Base-by-base conservation (phyloP, 2,329 filamentous ascomycete genomes). In the Aspergillus udagawae region DNA sequence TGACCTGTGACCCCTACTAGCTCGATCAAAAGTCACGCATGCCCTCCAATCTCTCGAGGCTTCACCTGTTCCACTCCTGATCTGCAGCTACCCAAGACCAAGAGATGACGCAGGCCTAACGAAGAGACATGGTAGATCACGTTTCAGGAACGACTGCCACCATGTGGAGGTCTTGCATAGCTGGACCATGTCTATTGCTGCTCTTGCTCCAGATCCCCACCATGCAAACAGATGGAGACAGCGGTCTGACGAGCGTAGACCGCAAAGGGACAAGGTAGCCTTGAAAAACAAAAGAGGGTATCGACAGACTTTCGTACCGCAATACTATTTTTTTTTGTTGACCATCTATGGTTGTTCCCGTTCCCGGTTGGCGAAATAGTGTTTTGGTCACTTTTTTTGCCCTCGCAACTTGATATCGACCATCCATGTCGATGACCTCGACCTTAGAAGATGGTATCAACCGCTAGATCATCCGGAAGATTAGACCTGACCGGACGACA, bases 161-260 rank as follows among this genome's bases (percentile, higher is more conserved):
- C 67, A 70, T 71, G 67, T 71, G 67, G 65, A 68, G 65, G 63
- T 62, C 56, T 60, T 63, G 58, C 56, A 63, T 62, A 48, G 57
- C 48, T 60, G 48, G 23, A 55, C 38, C 60, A 44, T 58, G 27
- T 41, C 50, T 52, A 58, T 54, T 56, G 47, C 52, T 53, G 54
- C 47, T 49, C 38, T 44, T 56, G 56, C 55, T 54, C 55, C 55
- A 54, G 45, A 60, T 60, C 44, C 54, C 54, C 54, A 41, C 54
- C 52, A 63, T 70, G 60, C 69, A 72, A 70, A 72, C 69, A 67
- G 65, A 57, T 48, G 35, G 50, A 61, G 56, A 57, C 55, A 52
- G 67, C 55, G 58, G 60, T 64, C 60, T 63, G 54, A 41, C 49
- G 49, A 53, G 35, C 41, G 49, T 59, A 57, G 55, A 45, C 53